Percentiles rank a stretch among this genome's conserved stretches.
Evolutionary conservation across 78 protist genomes (phyloP).

Genomic region (Dictyostelium firmibasis): DNA sequence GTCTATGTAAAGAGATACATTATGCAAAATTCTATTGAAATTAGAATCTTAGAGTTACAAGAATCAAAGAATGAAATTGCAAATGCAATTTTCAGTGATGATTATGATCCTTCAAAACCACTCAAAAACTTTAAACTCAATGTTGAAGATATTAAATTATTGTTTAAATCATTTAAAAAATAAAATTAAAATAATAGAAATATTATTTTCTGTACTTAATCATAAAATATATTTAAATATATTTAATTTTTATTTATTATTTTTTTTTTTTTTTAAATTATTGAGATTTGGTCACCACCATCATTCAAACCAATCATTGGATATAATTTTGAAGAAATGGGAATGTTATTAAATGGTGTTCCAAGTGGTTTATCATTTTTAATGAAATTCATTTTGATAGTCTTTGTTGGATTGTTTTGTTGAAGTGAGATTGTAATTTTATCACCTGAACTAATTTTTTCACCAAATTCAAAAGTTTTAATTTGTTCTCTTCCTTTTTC

Average conservation of each 20-base stretch:
- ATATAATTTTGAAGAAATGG: neutral
- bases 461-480: conserved; percentile 29
- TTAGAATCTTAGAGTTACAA: conserved; percentile 85
- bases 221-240: too few species aligned
- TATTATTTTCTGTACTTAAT: neutral
- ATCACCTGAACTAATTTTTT: neutral
- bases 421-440: neutral
- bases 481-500: neutral
- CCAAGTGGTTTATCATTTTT: conserved; percentile 8
- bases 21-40: conserved; percentile 84
- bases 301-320: conserved; percentile 69
- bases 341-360: neutral
- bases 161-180: neutral
- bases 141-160: conserved; percentile 37
- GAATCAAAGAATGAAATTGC: conserved; percentile 73
- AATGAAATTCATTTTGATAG: neutral
- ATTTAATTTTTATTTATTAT: neutral
- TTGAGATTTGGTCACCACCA: conserved; percentile 33
- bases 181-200: neutral
- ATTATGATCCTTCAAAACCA: conserved; percentile 32
- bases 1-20: conserved; percentile 81
- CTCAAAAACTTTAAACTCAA: neutral
- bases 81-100: conserved; percentile 19
- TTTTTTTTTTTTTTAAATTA: neutral
- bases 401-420: neutral